Conservation (phyloP, 2,329 filamentous ascomycete genomes). For the Aspergillus japonicus region DNA sequence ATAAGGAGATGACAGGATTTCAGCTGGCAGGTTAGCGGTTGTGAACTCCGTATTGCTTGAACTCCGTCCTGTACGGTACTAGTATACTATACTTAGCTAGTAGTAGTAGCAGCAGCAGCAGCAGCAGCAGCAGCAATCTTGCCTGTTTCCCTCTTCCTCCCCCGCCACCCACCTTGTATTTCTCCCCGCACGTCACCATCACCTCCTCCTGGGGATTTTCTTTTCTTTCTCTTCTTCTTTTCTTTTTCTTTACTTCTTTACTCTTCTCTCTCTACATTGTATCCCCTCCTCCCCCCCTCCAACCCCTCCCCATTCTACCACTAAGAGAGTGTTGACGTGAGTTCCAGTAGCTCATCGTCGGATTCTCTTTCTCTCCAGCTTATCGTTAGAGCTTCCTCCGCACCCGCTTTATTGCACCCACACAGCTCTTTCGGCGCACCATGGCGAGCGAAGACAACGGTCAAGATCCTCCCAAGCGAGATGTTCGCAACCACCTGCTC, state of each 20-base stretch:
- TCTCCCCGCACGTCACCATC: conserved; percentile 5
- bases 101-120: not conserved
- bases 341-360: not conserved
- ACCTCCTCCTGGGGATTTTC: not conserved
- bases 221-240: not conserved
- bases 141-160: not conserved
- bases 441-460: conserved; percentile 59
- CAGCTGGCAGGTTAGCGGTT: not conserved
- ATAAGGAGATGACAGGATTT: not conserved
- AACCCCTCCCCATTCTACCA: not conserved
- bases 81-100: not conserved
- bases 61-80: not conserved
- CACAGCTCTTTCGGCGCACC: not conserved
- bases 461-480: conserved; percentile 49
- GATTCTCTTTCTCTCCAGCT: not conserved
- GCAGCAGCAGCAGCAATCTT: not conserved
- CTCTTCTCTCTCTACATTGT: not conserved
- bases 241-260: not conserved
- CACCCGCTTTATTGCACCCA: not conserved
- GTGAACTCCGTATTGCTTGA: not conserved
- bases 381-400: not conserved
- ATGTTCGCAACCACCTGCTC: conserved; percentile 92
- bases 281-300: not conserved
- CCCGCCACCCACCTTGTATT: conserved; percentile 2
- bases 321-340: not conserved